A percentile compares a stretch with the other conserved stretches of the same genome.
Evolutionary conservation across 1,139 yeast genomes (phyloP).

Genomic region (Magnusiomyces sp.): DNA sequence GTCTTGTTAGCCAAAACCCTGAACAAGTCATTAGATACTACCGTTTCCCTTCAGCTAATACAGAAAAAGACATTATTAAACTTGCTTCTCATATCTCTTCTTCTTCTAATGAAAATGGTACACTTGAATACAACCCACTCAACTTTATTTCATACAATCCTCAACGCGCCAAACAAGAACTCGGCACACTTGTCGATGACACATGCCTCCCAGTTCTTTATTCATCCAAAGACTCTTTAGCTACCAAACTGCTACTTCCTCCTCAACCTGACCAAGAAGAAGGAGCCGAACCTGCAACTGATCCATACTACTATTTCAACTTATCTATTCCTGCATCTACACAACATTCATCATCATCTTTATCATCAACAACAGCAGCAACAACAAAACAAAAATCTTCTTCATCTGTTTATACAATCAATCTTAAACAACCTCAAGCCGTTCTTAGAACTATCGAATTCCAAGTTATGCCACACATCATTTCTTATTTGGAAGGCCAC

Average conservation of each 20-base stretch:
- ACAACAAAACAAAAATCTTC: too few relatives aligned
- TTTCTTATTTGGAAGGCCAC: constrained; percentile 62
- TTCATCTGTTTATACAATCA: too few relatives aligned
- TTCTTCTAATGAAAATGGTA: constrained; percentile 22
- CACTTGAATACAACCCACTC: too few relatives aligned
- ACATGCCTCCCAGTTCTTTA: constrained; percentile 66
- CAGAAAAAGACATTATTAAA: too few relatives aligned
- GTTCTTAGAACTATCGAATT: constrained; percentile 59
- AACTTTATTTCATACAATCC: too few relatives aligned
- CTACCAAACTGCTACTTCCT: constrained; percentile 31
- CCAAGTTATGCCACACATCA: constrained; percentile 91
- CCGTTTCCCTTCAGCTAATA: constrained; percentile 14
- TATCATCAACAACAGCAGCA: too few relatives aligned
- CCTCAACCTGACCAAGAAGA: constrained; percentile 30
- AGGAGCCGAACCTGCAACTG: background rate
- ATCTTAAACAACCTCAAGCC: constrained; percentile 45
- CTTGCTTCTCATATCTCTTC: background rate
- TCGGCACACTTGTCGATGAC: too few relatives aligned
- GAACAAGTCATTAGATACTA: constrained; percentile 81
- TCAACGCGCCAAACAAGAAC: too few relatives aligned
- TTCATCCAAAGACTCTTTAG: constrained; percentile 51
- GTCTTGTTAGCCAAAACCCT: constrained; percentile 70
- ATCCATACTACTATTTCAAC: background rate
- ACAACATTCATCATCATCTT: too few relatives aligned
- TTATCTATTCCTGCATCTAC: constrained; percentile 41